Base-by-base conservation (phyloP, 106 monocot genomes). In the Phalaenopsis equestris region DNA sequence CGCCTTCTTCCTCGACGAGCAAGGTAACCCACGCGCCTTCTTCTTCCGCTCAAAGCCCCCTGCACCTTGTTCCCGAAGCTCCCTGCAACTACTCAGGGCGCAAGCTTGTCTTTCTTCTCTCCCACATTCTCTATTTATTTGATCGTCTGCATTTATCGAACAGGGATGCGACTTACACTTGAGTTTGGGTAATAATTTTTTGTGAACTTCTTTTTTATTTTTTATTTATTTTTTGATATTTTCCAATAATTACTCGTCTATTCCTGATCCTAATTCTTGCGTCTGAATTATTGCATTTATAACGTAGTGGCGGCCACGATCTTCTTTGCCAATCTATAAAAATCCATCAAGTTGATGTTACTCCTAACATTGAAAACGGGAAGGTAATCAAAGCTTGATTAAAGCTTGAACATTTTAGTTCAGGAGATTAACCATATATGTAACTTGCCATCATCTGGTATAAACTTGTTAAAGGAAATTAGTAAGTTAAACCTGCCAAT, bases 281-380 rank as follows among this genome's bases (percentile, higher is more conserved):
- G 19, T 55, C 49, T 3, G 21, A 67, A 42, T 46, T 78, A 68
- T 55, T 45, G 1, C 18, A 24, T 67, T 81, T 55, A n/a, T 76
- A 19, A 38, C 88, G 73, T 77, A 96, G 94, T 21, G 97, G 97
- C 39, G 97, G 97, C 57, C 90, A 94, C 67, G 97, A 98, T 74
- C 97, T 98, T 77, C 97, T 98, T 21, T 86, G 90, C 56, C 5
- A 88, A 2, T 88, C 90, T 55, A 78, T 87, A 17, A 98, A 94
- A 87, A 84, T 84, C 30, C 94, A 94, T 70, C 74, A 87, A 10
- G 91, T 98, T 7, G 90, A 98, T 67, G 84, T 92, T 42, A 45
- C 67, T 19, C 78, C 68, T 5, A 89, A 92, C 80, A 24, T 81
- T 43, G 85, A 82, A 11, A 83, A 85, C 49, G 85, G 84, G 19